Base-by-base conservation (phyloP, 139 green algal genomes). In the Chlamydomonas applanata region DNA sequence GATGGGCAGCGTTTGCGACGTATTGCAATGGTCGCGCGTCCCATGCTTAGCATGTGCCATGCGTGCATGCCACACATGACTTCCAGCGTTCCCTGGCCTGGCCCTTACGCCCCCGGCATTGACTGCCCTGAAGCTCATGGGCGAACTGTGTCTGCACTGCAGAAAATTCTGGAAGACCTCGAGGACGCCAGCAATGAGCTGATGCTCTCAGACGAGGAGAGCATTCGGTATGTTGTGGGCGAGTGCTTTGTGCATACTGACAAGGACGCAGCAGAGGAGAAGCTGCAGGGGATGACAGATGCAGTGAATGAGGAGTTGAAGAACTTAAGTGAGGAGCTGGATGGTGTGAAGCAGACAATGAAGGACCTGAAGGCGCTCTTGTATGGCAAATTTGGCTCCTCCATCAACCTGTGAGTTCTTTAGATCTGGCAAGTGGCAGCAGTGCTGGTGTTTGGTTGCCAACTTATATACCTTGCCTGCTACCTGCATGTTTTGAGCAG, bases 191-290 rank as follows among this genome's bases (percentile, higher is more conserved):
- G 73, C 25, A 84, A 87, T 54, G 82, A 87, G 74, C 70, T 84
- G 1, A 87, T 87, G 82, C 71, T 87, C 0, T 72, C 61, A 4
- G 82, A 87, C 29, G 82, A 87, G 13, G 82, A 87, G 24, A 67
- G 52, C 16, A 69, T 83, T 2, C 59, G 74, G 20, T 84, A 80
- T 54, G 56, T 82, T 13, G 36, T 84, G n/a, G 82, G 82, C 22
- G 82, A 87, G 67, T 87, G 82, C 71, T 81, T 87, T 14, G 72
- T 84, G 35, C 74, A 87, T 67, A 63, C 84, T 9, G 78, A 82
- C 2, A 87, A 87, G 64, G 82, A 87, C 7, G 59, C 62, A 34
- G 82, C 82, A 2, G 82, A 87, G 35, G 40, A 54, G 11, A 59
- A 75, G 25, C 49, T 87, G 19, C 52, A 82, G 33, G 29, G 61